Evolutionary conservation across 441 rosid genomes (phyloP).

Genomic region (Syzygium syzygioides): DNA sequence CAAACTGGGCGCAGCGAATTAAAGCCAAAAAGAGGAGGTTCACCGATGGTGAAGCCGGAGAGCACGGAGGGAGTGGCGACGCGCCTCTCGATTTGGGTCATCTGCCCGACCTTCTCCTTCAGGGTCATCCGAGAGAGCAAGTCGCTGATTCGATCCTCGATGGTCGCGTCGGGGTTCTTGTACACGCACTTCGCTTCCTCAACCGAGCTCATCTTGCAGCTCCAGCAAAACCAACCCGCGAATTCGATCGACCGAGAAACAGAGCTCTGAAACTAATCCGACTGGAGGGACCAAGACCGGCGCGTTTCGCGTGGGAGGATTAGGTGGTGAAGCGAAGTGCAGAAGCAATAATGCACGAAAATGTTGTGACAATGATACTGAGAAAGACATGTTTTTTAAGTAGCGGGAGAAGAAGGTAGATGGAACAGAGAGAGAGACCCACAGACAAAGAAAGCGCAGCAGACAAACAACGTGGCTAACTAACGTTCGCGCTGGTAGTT

Average conservation of each 20-base stretch:
- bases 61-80: neutral
- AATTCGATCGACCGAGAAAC: neutral
- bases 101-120: conserved; percentile 72
- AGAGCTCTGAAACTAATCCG: neutral
- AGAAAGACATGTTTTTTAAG: neutral
- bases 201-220: neutral
- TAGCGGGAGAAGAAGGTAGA: neutral
- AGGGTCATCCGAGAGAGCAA: conserved; percentile 74
- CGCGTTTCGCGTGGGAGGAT: neutral
- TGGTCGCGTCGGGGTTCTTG: conserved; percentile 28
- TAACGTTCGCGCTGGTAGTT: neutral
- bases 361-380: neutral
- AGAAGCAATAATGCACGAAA: neutral
- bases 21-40: neutral
- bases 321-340: neutral
- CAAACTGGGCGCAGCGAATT: neutral
- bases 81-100: conserved; percentile 46
- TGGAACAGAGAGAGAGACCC: neutral
- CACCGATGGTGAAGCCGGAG: conserved; percentile 1
- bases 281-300: neutral
- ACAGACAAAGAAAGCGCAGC: neutral
- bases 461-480: neutral
- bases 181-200: neutral
- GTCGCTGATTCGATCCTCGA: conserved; percentile 63
- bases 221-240: neutral